Evolutionary conservation across 768 basidiomycete genomes (phyloP).

Genomic region (Podaxis sp.): DNA sequence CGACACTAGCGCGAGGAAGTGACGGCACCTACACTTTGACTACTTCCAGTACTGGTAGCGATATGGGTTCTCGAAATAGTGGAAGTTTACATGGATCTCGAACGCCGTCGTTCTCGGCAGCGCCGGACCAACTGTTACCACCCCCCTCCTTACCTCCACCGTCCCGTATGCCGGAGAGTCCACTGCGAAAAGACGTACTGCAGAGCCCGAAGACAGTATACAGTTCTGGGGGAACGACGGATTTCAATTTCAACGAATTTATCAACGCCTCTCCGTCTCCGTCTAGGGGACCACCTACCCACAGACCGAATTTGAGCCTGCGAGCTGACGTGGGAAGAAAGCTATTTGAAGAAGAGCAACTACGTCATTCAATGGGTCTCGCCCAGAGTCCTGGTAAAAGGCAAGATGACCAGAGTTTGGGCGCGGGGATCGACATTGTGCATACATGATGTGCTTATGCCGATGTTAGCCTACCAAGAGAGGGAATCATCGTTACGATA

Average conservation of each 20-base stretch:
- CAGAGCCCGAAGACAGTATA: slow-evolving; percentile 13
- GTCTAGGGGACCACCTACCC: slow-evolving; percentile 29
- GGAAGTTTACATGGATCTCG: slow-evolving; percentile 12
- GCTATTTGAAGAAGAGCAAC: slow-evolving; percentile 68
- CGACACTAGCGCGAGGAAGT: slow-evolving; percentile 26
- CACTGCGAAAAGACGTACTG: slow-evolving; percentile 9
- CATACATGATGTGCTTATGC: slow-evolving; percentile 26
- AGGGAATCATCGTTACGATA: background rate
- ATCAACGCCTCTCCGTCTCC: slow-evolving; percentile 72
- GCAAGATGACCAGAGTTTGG: slow-evolving; percentile 28
- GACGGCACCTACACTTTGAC: slow-evolving; percentile 41
- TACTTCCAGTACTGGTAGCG: slow-evolving; percentile 35
- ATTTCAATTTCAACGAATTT: slow-evolving; percentile 69
- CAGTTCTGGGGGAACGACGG: slow-evolving; percentile 21
- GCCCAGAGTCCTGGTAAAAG: slow-evolving; percentile 18
- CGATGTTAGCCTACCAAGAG: background rate
- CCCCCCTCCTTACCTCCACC: slow-evolving; percentile 14
- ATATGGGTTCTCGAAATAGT: slow-evolving; percentile 20
- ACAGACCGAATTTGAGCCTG: slow-evolving; percentile 44
- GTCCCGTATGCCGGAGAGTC: slow-evolving; percentile 14
- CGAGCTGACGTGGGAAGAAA: slow-evolving; percentile 62
- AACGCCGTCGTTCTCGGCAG: background rate
- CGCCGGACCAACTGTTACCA: slow-evolving; percentile 20
- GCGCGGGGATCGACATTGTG: slow-evolving; percentile 41
- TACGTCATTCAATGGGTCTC: slow-evolving; percentile 26